Conservation (phyloP, 2,329 filamentous ascomycete species). For the Cytospora chrysosperma region DNA sequence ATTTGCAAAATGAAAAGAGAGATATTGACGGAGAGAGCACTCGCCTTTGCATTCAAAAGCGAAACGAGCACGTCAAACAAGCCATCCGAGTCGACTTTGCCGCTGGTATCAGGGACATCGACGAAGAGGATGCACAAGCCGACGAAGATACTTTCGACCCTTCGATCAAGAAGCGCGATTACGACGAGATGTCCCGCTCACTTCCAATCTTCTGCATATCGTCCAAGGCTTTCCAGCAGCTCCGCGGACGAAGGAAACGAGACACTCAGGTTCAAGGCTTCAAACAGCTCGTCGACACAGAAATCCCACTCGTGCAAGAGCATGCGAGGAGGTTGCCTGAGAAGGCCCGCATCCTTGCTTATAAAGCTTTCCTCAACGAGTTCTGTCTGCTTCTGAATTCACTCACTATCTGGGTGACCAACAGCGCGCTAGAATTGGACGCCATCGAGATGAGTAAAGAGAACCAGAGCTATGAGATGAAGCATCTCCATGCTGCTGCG, state of each 20-base stretch:
- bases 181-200: conserved; percentile 52
- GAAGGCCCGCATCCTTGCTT: conserved; percentile 36
- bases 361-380: conserved; percentile 50
- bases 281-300: conserved; percentile 51
- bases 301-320: conserved; percentile 55
- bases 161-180: conserved; percentile 53
- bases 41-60: conserved; percentile 5
- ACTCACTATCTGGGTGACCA: conserved; percentile 38
- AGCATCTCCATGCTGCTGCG: not conserved
- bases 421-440: not conserved
- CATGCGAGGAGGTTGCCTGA: conserved; percentile 58
- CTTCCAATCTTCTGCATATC: conserved; percentile 46
- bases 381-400: conserved; percentile 52
- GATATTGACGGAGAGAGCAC: not conserved
- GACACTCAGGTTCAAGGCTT: conserved; percentile 48
- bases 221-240: conserved; percentile 38
- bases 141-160: conserved; percentile 56
- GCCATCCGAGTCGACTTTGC: conserved; percentile 9
- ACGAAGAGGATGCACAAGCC: conserved; percentile 53
- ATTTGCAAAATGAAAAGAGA: not conserved
- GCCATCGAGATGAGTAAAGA: not conserved
- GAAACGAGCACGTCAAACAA: not conserved
- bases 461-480: conserved; percentile 2
- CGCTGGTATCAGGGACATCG: conserved; percentile 36
- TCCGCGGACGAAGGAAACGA: not conserved